Evolutionary conservation across 805 yeast genomes (phyloP), one percentile per base, ranked within the genome.

Genomic region (Blastobotrys muscicola): DNA sequence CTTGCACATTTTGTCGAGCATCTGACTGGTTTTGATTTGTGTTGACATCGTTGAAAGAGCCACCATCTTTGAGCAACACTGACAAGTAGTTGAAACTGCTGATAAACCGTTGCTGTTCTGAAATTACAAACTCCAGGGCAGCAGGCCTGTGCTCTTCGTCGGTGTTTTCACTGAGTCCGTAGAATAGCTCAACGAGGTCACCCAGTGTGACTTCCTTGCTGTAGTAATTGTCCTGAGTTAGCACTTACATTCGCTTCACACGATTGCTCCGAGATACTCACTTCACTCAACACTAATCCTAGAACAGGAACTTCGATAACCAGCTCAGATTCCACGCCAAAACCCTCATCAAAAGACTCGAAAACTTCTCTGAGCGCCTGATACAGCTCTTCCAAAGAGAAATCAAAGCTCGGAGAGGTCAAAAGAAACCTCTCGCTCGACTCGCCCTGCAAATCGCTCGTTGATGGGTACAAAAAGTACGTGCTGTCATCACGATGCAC

Each of bases 231-330:
- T 58, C 62, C 44, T 49, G 14, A 29, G 30, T 11, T 37, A 13
- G 13, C n/a, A 36, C 20, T 9, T 33, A 14, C 35, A 20, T 11
- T 8, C 10, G 10, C 6, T 13, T n/a, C n/a, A 34, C n/a, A 34
- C 12, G 13, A 29, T 35, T 36, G 13, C 15, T 5, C 13, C 8
- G 26, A 3, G n/a, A 12, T 8, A 46, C 47, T 30, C 31, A 46
- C 50, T 38, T 56, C 62, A 8, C 55, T 52, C 10, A 58, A 29
- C 10, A 12, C 35, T 10, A 58, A 50, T 2, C 46, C 56, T 14
- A 57, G 45, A 33, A 50, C 55, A 2, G 48, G 43, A 26, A 56
- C 45, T 3, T 41, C 31, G 33, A 57, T 43, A 4, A 50, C 43
- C 20, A 54, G 39, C 50, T 55, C 59, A 20, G 33, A 34, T 11